Evolutionary conservation across 176 grass and related monocot species (phyloP).

Genomic region (Panicum miliaceum): DNA sequence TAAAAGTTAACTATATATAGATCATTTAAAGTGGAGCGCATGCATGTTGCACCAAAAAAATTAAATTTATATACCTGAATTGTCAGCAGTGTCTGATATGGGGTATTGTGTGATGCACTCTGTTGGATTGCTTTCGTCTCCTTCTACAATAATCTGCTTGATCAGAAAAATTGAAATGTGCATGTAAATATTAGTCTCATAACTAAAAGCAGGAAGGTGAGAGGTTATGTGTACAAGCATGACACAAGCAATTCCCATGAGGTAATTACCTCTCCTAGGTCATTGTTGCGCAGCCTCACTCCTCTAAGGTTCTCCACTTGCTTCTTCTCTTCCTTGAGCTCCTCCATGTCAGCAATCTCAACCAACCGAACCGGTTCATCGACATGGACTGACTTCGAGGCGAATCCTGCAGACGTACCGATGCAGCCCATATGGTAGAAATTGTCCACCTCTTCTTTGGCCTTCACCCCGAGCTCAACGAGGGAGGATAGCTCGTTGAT

Average conservation of each 20-base stretch:
- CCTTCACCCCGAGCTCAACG: constrained; percentile 48
- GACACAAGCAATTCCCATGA: background rate
- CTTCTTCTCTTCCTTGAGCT: constrained; percentile 71
- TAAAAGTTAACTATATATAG: background rate
- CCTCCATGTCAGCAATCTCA: constrained; percentile 71
- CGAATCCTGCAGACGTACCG: constrained; percentile 40
- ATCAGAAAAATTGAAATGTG: constrained; percentile 16
- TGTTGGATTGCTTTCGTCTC: constrained; percentile 48
- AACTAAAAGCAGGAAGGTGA: background rate
- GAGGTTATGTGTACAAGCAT: background rate
- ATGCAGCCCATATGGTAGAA: constrained; percentile 48
- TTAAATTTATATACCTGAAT: constrained; percentile 69
- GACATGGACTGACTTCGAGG: constrained; percentile 15
- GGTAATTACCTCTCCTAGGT: constrained; percentile 71
- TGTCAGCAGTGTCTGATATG: constrained; percentile 56
- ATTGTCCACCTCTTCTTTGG: constrained; percentile 39
- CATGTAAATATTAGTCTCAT: background rate
- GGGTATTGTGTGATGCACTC: constrained; percentile 61
- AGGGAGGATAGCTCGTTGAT: constrained; percentile 56
- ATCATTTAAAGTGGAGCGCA: background rate
- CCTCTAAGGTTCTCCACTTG: constrained; percentile 75
- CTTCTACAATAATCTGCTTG: constrained; percentile 68
- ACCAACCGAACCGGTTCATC: constrained; percentile 54
- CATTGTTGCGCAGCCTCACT: constrained; percentile 69
- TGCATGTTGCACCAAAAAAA: constrained; percentile 24